These are phyloP conservation scores for Agrocybe praecox DNA, from an alignment of 768 basidiomycete species.

Conservation along the genomic window DNA sequence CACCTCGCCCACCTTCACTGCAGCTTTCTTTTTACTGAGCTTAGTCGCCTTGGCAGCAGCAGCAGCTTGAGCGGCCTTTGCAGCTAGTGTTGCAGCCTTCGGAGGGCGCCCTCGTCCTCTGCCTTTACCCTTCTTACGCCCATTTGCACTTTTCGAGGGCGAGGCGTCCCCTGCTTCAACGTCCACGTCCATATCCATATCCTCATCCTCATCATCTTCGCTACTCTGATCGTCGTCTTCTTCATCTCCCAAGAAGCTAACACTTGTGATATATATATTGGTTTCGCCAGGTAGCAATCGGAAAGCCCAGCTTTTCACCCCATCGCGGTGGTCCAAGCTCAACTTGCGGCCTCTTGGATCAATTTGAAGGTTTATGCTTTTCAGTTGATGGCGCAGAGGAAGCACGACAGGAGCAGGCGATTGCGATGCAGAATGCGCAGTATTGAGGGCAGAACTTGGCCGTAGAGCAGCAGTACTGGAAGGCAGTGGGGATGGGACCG, in stretches of 20 bases:
- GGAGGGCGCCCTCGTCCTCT: constrained; percentile 39
- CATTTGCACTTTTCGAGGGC: constrained; percentile 38
- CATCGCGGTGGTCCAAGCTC: constrained; percentile 63
- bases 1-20: constrained; percentile 53
- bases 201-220: constrained; percentile 52
- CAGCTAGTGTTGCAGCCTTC: constrained; percentile 27
- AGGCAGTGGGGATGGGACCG: constrained; percentile 6
- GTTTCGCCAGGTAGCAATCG: constrained; percentile 61
- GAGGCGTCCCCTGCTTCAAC: constrained; percentile 31
- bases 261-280: constrained; percentile 51
- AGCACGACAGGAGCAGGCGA: constrained; percentile 28
- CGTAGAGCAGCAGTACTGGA: constrained; percentile 17
- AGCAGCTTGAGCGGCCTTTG: constrained; percentile 23
- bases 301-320: constrained; percentile 76
- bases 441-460: constrained; percentile 23
- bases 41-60: constrained; percentile 30
- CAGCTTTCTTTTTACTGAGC: constrained; percentile 44
- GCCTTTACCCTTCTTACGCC: constrained; percentile 40
- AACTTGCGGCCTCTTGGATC: constrained; percentile 62
- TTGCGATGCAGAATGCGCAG: constrained; percentile 30
- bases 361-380: constrained; percentile 53
- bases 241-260: constrained; percentile 56
- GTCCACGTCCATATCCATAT: constrained; percentile 47
- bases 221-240: constrained; percentile 58
- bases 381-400: constrained; percentile 48